phyloP scores from a whole-genome alignment of 2,329 filamentous ascomycete species.

The Sclerotinia minor region DNA sequence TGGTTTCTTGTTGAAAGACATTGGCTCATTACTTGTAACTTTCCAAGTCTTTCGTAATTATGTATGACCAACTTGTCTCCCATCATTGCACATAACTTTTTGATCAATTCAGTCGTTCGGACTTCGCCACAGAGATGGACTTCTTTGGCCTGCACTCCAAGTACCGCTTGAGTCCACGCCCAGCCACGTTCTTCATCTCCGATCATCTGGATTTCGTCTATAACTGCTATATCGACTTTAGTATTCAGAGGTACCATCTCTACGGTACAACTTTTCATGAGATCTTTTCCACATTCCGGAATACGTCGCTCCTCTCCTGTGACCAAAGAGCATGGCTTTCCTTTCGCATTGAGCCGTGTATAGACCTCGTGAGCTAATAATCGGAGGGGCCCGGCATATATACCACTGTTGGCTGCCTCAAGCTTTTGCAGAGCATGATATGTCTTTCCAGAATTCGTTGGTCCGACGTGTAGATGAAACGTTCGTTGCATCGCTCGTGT shows the following conservation, averaged over 20 bases:
- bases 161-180: constrained; percentile 89
- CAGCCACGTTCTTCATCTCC: constrained; percentile 76
- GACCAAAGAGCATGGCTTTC: constrained; percentile 73
- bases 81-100: constrained; percentile 71
- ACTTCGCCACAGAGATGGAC: constrained; percentile 92
- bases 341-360: constrained; percentile 76
- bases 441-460: constrained; percentile 97
- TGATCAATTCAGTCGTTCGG: constrained; percentile 75
- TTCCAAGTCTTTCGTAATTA: constrained; percentile 79
- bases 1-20: constrained; percentile 44
- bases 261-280: constrained; percentile 84
- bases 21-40: constrained; percentile 63
- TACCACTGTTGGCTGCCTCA: constrained; percentile 71
- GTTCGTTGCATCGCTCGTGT: constrained; percentile 78
- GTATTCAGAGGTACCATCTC: constrained; percentile 69
- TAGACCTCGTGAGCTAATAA: constrained; percentile 95
- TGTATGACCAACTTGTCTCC: constrained; percentile 84
- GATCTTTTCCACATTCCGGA: constrained; percentile 56
- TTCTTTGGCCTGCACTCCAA: constrained; percentile 84
- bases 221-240: constrained; percentile 79
- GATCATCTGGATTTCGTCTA: constrained; percentile 99
- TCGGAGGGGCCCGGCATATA: constrained; percentile 88
- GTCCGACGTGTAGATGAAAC: constrained; percentile 90
- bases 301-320: constrained; percentile 88
- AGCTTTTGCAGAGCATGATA: constrained; percentile 88